phyloP scores from a whole-genome alignment of 2,329 filamentous ascomycete species.

The Immersiporthe knoxdaviesiana region DNA sequence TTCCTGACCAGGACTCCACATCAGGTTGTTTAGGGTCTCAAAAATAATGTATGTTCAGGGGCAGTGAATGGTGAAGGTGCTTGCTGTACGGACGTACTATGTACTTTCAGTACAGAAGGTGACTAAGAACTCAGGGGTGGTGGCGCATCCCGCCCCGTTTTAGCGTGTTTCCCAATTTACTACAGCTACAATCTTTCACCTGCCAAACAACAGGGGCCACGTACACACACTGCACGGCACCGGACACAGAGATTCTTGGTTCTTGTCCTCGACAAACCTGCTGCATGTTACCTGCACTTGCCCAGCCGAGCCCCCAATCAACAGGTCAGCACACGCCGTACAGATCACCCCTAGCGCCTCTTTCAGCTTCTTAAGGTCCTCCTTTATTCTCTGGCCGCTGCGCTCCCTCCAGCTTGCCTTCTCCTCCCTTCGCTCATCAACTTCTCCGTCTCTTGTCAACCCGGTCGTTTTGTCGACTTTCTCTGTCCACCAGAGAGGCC shows the following conservation, averaged over 20 bases:
- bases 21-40: no score
- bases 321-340: not conserved
- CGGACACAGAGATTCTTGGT: not conserved
- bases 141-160: not conserved
- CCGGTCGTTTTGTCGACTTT: constrained; percentile 5
- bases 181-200: constrained; percentile 4
- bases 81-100: not conserved
- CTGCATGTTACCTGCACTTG: constrained; percentile 3
- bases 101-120: not conserved
- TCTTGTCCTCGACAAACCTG: constrained; percentile 6
- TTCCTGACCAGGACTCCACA: not conserved
- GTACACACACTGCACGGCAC: not conserved
- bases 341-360: constrained; percentile 9
- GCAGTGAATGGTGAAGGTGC: not conserved
- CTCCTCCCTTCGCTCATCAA: constrained; percentile 1
- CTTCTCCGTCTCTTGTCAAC: not conserved
- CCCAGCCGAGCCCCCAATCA: constrained; percentile 5
- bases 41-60: no score
- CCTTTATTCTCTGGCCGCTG: not conserved
- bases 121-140: not conserved
- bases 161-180: constrained; percentile 17
- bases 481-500: not conserved
- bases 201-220: constrained; percentile 22
- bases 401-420: constrained; percentile 1
- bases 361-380: not conserved